Evolutionary conservation across 257 asterid species (phyloP), one percentile per base, ranked within the genome.

Genomic region (Jasminum sambac): DNA sequence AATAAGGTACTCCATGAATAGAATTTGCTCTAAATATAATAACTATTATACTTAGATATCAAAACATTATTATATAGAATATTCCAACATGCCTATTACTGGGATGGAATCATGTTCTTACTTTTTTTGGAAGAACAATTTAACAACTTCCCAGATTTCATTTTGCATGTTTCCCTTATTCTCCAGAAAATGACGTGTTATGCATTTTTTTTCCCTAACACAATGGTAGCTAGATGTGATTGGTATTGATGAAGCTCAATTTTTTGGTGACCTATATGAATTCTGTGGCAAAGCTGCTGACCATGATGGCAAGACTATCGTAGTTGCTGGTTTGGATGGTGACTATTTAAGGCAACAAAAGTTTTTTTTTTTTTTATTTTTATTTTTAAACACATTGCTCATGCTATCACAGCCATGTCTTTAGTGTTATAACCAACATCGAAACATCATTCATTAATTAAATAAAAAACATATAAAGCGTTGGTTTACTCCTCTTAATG

Each of bases 301-400:
- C 71, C 90, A 38, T 24, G 97, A 91, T 76, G 97, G 97, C 72
- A 91, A 95, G 77, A 88, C 93, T 34, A 74, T 95, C 44, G 83
- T 95, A 67, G 87, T 95, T 78, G 95, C 98, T 63, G 98, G 98
- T 14, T 78, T 95, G 74, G 99, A 95, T 73, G 99, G 99, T n/a
- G 98, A 92, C 81, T 95, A 91, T 75, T 72, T 86, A 73, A 91
- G 98, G 99, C 89, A 72, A 25, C 58, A 43, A n/a, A n/a, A n/a
- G n/a, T n/a, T n/a, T n/a, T n/a, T n/a, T n/a, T n/a, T n/a, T n/a
- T n/a, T n/a, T n/a, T n/a, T n/a, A n/a, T n/a, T n/a, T n/a, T n/a
- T 4, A 40, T 42, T 17, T 19, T 11, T 42, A 2, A 39, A 55
- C 8, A 7, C 6, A 36, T 8, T 8, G 17, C 59, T 6, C 26